Conservation (phyloP, 306 rosid genomes). For the Lotus japonicus region DNA sequence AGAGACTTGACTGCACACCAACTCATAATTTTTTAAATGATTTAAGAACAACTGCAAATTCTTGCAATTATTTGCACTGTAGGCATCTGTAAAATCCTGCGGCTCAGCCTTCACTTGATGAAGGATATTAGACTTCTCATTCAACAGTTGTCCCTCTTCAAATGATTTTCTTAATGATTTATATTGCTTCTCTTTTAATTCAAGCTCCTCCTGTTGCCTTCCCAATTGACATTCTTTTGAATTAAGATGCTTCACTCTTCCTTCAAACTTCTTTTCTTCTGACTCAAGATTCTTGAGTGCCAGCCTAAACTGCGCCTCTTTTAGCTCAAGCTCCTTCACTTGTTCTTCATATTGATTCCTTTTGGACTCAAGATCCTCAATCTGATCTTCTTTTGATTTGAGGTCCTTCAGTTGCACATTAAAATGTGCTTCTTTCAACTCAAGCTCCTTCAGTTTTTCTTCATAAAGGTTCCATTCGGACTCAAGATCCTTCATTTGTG, state of each 20-base stretch:
- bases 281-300: neutral
- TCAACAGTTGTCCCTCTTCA: constrained; percentile 1
- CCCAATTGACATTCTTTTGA: constrained; percentile 24
- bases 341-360: neutral
- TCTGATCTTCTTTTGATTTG: constrained; percentile 17
- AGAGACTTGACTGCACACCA: neutral
- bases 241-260: constrained; percentile 11
- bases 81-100: neutral
- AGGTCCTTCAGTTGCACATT: neutral
- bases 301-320: constrained; percentile 7
- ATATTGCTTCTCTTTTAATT: constrained; percentile 11
- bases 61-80: neutral
- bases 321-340: neutral
- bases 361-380: neutral
- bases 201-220: constrained; percentile 22
- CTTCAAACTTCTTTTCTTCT: constrained; percentile 19
- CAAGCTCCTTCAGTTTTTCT: too few relatives aligned
- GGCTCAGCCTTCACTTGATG: constrained; percentile 19
- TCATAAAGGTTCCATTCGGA: too few relatives aligned
- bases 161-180: constrained; percentile 3
- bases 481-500: too few relatives aligned
- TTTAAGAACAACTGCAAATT: neutral
- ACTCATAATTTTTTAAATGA: neutral
- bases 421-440: too few relatives aligned
- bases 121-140: constrained; percentile 6